Conservation (phyloP, 768 basidiomycete species). For the Lactarius psammicola region DNA sequence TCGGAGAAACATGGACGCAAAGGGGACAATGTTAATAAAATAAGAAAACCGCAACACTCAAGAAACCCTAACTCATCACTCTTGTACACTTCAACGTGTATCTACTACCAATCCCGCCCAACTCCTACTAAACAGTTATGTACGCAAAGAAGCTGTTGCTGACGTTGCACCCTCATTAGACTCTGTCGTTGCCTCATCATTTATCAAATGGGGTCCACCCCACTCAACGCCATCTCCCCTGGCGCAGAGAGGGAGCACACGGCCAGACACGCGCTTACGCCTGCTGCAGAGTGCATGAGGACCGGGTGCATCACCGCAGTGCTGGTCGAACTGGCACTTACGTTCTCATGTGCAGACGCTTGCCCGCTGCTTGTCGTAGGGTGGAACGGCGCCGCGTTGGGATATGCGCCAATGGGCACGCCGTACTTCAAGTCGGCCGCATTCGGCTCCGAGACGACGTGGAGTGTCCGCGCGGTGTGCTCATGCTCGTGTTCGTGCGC, state of each 20-base stretch:
- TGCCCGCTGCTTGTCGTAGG: conserved; percentile 35
- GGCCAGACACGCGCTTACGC: conserved; percentile 49
- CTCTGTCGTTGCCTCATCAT: conserved; percentile 39
- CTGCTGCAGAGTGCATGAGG: conserved; percentile 44
- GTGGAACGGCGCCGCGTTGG: conserved; percentile 39
- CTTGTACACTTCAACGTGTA: conserved; percentile 50
- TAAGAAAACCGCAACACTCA: not conserved
- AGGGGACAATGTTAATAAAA: not conserved
- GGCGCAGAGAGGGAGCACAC: conserved; percentile 44
- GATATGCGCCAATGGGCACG: conserved; percentile 67
- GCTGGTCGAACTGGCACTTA: conserved; percentile 41
- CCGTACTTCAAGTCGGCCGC: conserved; percentile 57
- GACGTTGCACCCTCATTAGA: conserved; percentile 36
- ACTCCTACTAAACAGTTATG: conserved; percentile 36
- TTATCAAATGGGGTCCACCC: conserved; percentile 47
- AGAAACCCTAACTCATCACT: not conserved
- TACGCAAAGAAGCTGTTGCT: conserved; percentile 41
- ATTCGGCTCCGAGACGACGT: conserved; percentile 75
- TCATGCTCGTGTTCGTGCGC: conserved; percentile 66
- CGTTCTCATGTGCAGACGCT: conserved; percentile 35
- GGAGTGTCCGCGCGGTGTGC: conserved; percentile 52
- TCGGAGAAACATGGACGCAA: not conserved
- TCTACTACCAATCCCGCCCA: conserved; percentile 47
- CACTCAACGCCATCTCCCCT: conserved; percentile 48
- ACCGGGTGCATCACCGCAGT: conserved; percentile 44